Percentiles rank a stretch among this genome's conserved stretches.
phyloP scores from a whole-genome alignment of 2,329 filamentous ascomycete species.

The Scytalidium lignicola region DNA sequence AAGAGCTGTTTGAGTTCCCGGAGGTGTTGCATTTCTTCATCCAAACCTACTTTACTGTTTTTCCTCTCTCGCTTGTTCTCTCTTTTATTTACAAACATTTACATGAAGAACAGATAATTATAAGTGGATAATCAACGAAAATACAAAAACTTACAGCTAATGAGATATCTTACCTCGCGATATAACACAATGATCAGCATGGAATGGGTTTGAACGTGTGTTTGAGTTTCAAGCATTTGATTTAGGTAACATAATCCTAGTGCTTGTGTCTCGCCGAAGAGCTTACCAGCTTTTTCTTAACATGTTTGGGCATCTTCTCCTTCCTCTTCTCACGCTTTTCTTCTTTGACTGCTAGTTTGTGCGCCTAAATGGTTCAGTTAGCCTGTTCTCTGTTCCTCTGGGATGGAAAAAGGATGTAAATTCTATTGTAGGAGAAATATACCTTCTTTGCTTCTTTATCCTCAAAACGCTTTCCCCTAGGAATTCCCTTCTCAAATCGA shows the following conservation, averaged over 20 bases:
- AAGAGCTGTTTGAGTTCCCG: not conserved
- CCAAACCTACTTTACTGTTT: not conserved
- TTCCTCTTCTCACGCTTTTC: constrained; percentile 91
- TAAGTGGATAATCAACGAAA: too few relatives aligned
- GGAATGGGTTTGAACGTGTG: not conserved
- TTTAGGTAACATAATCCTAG: constrained; percentile 5
- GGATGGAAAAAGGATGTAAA: not conserved
- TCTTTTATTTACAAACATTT: too few relatives aligned
- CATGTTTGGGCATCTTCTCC: constrained; percentile 91
- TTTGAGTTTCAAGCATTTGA: not conserved
- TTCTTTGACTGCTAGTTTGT: constrained; percentile 90
- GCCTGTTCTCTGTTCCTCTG: not conserved
- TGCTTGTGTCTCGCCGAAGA: constrained; percentile 31
- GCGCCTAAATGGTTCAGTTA: constrained; percentile 38
- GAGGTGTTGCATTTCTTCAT: not conserved
- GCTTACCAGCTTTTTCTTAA: constrained; percentile 84
- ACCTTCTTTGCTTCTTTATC: constrained; percentile 87
- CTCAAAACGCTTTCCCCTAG: constrained; percentile 78
- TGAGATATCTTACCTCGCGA: not conserved
- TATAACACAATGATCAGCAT: not conserved
- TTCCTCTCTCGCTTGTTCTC: too few relatives aligned
- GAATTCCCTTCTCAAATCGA: constrained; percentile 59
- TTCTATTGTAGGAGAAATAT: constrained; percentile 15
- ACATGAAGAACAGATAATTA: too few relatives aligned
- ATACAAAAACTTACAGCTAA: not conserved